A percentile compares a stretch with the other conserved stretches of the same genome.
Conservation (phyloP, 352 stramenopile species). For the Lagenidium giganteum region DNA sequence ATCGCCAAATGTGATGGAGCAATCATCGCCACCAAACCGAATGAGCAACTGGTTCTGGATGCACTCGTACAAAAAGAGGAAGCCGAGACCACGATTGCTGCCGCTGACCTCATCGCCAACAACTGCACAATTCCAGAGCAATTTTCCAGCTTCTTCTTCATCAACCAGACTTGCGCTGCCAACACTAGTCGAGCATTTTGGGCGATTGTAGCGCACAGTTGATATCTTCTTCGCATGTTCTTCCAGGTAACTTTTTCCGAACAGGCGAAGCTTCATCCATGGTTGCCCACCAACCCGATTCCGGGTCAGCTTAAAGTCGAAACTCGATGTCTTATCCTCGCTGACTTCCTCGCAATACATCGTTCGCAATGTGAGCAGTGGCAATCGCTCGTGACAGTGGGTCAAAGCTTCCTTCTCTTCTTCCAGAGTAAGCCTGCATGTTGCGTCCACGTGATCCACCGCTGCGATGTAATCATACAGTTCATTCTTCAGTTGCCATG, state of each 20-base stretch:
- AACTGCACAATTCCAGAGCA: constrained; percentile 79
- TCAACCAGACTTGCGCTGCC: constrained; percentile 68
- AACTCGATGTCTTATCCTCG: constrained; percentile 12
- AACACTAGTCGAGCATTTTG: constrained; percentile 45
- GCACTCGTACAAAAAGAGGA: constrained; percentile 83
- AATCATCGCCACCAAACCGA: constrained; percentile 63
- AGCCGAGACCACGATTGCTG: constrained; percentile 70
- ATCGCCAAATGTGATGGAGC: constrained; percentile 71
- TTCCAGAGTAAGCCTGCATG: constrained; percentile 90
- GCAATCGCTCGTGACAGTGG: constrained; percentile 59
- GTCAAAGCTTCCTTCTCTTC: constrained; percentile 93
- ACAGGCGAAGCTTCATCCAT: constrained; percentile 81
- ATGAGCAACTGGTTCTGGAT: constrained; percentile 64
- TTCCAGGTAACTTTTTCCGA: constrained; percentile 65
- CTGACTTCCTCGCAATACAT: constrained; percentile 52
- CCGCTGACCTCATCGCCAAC: constrained; percentile 82
- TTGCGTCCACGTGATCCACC: constrained; percentile 88
- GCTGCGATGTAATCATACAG: constrained; percentile 88
- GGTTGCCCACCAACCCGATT: constrained; percentile 77
- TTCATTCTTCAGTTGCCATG: constrained; percentile 77
- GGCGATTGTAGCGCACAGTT: constrained; percentile 79
- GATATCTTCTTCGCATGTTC: constrained; percentile 79
- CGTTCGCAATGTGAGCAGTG: constrained; percentile 66
- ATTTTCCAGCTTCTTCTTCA: constrained; percentile 71
- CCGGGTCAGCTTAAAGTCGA: constrained; percentile 64